Base-by-base conservation (phyloP, 202 grass and related monocot genomes). In the Bolboschoenoplectus hybrid region DNA sequence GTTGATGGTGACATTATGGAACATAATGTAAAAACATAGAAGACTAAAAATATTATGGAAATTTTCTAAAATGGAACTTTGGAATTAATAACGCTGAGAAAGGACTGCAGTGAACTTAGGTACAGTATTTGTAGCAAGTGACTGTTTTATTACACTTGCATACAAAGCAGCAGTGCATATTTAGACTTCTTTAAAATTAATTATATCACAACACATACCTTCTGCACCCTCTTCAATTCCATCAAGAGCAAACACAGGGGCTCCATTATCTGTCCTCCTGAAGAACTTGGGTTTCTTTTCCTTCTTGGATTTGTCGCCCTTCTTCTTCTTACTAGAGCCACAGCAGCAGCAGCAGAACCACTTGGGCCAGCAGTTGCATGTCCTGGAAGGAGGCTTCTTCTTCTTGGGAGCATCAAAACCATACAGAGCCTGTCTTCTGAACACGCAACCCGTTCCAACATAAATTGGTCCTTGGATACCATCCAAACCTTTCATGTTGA, bases 401-500 rank as follows among this genome's bases (percentile, higher is more conserved):
- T 91, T 84, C 87, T 97, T 97, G 7, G 94, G 94, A 39, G 92
- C 94, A 91, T 97, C 94, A 77, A 88, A 94, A 77, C 94, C 94
- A 57, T 97, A 97, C 16, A 97, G 41, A 5, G 94, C 89, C 82
- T 94, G 94, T 85, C 94, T 97, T 89, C 90, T 92, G 53, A 97
- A 97, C 41, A 92, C 91, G 63, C 94, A 97, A 83, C 94, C 94
- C 60, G 94, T 97, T 20, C 94, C 94, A 1, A 97, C 94, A 14
- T 97, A 97, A 71, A 97, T 97, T 55, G 94, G 94, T 19, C 94
- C 94, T 92, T 97, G 94, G 90, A 97, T 92, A 32, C 94, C 94
- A 89, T 97, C 94, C 92, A 97, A 88, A 91, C 94, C 94, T 92
- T 97, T 97, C 94, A 97, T 97, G 90, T 97, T 97, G 81, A 97